phyloP scores from a whole-genome alignment of 176 grass and related monocot species.

The Metroxylon sagu region DNA sequence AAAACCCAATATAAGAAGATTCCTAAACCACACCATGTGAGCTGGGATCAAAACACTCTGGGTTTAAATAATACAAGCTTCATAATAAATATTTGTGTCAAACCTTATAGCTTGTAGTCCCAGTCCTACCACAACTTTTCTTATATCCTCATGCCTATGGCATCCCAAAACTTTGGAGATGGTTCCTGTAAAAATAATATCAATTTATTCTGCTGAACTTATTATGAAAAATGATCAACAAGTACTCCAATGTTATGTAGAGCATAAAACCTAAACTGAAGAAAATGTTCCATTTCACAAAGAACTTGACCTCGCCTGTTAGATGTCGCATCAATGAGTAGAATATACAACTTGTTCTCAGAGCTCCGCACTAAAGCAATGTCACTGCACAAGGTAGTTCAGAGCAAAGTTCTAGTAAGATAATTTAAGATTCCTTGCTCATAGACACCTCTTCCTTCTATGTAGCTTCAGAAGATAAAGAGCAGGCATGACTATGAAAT shows the following conservation, averaged over 20 bases:
- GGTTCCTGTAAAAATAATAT: constrained; percentile 44
- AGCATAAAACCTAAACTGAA: background rate
- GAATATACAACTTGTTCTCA: constrained; percentile 63
- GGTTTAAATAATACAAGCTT: background rate
- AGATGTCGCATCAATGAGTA: constrained; percentile 33
- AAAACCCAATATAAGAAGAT: background rate
- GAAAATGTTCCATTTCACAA: constrained; percentile 10
- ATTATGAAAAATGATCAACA: background rate
- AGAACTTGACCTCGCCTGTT: constrained; percentile 50
- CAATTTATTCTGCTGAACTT: background rate
- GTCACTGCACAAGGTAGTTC: constrained; percentile 49
- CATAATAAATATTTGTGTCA: constrained; percentile 3
- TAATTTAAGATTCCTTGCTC: too few species aligned
- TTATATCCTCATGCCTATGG: constrained; percentile 58
- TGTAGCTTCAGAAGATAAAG: too few species aligned
- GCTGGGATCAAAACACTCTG: constrained; percentile 1
- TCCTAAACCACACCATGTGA: too few species aligned
- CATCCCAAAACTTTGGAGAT: constrained; percentile 48
- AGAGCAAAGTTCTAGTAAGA: background rate
- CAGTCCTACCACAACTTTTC: constrained; percentile 61
- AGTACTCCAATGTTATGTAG: background rate
- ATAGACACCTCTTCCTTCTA: too few species aligned
- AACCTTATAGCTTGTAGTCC: constrained; percentile 83
- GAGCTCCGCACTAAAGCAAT: constrained; percentile 69
- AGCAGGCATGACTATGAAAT: too few species aligned